phyloP scores from a whole-genome alignment of 2,329 filamentous ascomycete genomes.

The Cytospora mali region DNA sequence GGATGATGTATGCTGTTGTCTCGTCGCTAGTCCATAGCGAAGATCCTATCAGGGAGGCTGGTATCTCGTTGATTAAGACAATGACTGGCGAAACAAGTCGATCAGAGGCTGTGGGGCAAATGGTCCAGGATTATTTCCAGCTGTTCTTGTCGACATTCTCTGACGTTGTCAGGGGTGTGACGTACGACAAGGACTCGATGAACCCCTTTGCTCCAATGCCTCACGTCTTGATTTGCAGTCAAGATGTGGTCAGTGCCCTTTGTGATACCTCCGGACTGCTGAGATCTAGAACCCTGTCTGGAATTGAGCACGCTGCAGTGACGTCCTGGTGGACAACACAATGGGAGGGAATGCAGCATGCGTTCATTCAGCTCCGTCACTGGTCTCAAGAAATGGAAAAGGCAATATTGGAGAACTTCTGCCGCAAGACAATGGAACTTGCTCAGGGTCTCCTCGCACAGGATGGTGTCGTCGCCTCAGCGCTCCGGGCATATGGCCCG shows the following conservation, averaged over 20 bases:
- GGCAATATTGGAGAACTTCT: conserved; percentile 84
- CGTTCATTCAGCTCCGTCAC: conserved; percentile 79
- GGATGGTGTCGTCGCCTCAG: conserved; percentile 79
- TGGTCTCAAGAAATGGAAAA: conserved; percentile 83
- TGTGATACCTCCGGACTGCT: conserved; percentile 61
- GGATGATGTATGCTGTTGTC: conserved; percentile 72
- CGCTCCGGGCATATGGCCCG: conserved; percentile 48
- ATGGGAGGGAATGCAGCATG: conserved; percentile 79
- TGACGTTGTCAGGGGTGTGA: conserved; percentile 47
- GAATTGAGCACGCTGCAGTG: conserved; percentile 66
- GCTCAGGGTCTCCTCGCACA: conserved; percentile 83
- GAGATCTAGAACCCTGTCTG: conserved; percentile 57
- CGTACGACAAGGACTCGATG: conserved; percentile 41
- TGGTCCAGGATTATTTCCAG: conserved; percentile 49
- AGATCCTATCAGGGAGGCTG: conserved; percentile 75
- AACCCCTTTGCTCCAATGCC: conserved; percentile 60
- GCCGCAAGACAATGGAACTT: conserved; percentile 92
- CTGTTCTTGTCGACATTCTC: conserved; percentile 50
- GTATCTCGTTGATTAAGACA: conserved; percentile 80
- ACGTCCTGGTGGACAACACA: conserved; percentile 80
- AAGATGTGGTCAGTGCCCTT: conserved; percentile 59
- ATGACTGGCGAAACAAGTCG: conserved; percentile 69
- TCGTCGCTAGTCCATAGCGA: conserved; percentile 82
- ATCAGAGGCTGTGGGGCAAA: conserved; percentile 50
- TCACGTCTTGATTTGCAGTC: conserved; percentile 58